Conservation (phyloP, 148 eudicot genomes). For the Rhododendron ferrugineum region DNA sequence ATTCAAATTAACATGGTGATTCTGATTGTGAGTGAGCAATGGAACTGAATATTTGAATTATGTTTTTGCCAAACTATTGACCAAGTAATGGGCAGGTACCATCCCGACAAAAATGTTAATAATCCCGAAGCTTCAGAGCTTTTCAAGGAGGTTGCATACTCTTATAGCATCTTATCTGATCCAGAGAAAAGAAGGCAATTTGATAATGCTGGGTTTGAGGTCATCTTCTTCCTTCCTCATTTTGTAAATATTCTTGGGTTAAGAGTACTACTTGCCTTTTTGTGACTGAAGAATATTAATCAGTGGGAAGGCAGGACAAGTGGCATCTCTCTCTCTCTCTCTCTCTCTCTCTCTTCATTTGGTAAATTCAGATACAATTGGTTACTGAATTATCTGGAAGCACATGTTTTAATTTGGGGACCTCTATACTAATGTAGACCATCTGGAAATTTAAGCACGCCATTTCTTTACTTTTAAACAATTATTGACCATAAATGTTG, state of each 20-base stretch:
- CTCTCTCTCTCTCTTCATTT: no score
- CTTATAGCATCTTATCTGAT: conserved; percentile 83
- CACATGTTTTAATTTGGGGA: background rate
- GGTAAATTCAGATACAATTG: background rate
- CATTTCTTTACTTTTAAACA: background rate
- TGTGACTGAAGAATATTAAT: background rate
- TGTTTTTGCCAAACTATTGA: conserved; percentile 15
- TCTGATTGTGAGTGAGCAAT: background rate
- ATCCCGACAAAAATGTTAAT: conserved; percentile 95
- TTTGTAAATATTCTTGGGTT: background rate
- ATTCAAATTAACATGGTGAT: background rate
- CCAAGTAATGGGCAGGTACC: conserved; percentile 56
- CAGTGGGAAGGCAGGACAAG: background rate
- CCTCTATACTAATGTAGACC: background rate
- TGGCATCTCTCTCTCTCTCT: background rate
- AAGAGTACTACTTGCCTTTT: background rate
- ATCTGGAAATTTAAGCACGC: background rate
- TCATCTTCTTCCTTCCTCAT: conserved; percentile 14
- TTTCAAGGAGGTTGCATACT: conserved; percentile 95
- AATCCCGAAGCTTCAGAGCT: conserved; percentile 95
- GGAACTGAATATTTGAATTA: background rate
- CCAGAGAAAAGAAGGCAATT: conserved; percentile 97
- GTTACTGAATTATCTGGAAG: background rate
- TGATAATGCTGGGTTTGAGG: conserved; percentile 96
- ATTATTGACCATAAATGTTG: background rate